These are phyloP conservation scores for Candida vartiovaarae DNA, from an alignment of 805 yeast species.

Conservation along the genomic window DNA sequence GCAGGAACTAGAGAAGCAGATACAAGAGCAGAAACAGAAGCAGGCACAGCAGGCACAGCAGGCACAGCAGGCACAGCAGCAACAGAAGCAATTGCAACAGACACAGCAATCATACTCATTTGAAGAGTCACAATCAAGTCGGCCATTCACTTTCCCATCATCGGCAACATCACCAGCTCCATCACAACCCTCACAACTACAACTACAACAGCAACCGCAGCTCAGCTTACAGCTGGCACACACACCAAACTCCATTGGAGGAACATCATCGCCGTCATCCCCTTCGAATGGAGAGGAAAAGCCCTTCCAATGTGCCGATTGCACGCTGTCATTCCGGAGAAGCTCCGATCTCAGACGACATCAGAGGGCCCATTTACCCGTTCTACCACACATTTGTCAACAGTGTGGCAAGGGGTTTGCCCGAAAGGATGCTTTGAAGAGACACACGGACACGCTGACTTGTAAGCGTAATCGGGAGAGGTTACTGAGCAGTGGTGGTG, in stretches of 20 bases:
- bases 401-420: constrained; percentile 80
- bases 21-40: neutral
- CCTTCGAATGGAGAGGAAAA: constrained; percentile 21
- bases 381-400: constrained; percentile 70
- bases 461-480: constrained; percentile 67
- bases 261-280: constrained; percentile 2
- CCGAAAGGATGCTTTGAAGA: constrained; percentile 70
- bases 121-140: neutral
- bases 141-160: neutral
- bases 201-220: neutral
- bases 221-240: constrained; percentile 1
- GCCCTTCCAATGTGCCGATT: constrained; percentile 51
- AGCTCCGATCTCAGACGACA: constrained; percentile 68
- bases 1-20: neutral
- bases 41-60: constrained; percentile 1
- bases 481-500: constrained; percentile 31
- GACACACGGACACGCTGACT: constrained; percentile 69
- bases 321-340: constrained; percentile 58
- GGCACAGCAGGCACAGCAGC: neutral
- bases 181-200: neutral
- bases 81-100: neutral
- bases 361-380: constrained; percentile 64
- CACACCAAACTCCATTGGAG: neutral
- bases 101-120: neutral
- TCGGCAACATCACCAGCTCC: neutral